Conservation (phyloP, 2,329 filamentous ascomycete genomes). For the Hyphodiscus sp. region DNA sequence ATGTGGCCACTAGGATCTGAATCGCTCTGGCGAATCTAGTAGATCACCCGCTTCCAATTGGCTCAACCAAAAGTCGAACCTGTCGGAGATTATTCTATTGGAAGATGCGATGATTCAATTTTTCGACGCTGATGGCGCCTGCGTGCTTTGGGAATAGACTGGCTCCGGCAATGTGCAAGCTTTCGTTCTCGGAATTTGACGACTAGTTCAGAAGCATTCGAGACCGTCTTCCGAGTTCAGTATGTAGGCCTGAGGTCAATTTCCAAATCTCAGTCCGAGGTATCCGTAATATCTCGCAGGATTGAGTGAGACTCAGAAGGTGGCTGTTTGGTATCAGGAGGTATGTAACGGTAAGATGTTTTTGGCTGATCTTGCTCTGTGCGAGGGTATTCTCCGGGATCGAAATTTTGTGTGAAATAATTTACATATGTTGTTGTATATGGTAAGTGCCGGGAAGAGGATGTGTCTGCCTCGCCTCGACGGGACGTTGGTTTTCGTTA, state of each 20-base stretch:
- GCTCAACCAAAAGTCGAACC: neutral
- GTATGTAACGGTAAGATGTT: too few relatives aligned
- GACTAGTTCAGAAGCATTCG: neutral
- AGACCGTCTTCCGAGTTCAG: slow-evolving; percentile 12
- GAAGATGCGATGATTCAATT: neutral
- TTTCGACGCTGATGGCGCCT: neutral
- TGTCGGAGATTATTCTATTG: neutral
- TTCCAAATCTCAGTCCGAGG: neutral
- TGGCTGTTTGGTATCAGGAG: too few relatives aligned
- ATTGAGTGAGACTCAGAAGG: too few relatives aligned
- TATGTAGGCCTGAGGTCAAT: slow-evolving; percentile 8
- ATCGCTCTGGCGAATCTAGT: neutral
- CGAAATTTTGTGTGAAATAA: too few relatives aligned
- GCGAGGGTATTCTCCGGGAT: too few relatives aligned
- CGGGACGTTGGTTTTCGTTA: neutral
- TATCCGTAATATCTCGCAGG: too few relatives aligned
- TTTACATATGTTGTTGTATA: too few relatives aligned
- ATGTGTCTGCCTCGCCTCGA: neutral
- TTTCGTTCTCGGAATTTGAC: neutral
- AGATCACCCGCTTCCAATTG: slow-evolving; percentile 1
- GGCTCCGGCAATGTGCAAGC: neutral
- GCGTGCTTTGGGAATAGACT: neutral
- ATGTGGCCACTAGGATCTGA: slow-evolving; percentile 12
- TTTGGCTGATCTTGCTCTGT: too few relatives aligned
- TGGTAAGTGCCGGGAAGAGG: too few relatives aligned